Percentiles rank a stretch among this genome's conserved stretches.
phyloP scores from a whole-genome alignment of 495 filamentous ascomycete genomes.

The Neurospora tetraspora region DNA sequence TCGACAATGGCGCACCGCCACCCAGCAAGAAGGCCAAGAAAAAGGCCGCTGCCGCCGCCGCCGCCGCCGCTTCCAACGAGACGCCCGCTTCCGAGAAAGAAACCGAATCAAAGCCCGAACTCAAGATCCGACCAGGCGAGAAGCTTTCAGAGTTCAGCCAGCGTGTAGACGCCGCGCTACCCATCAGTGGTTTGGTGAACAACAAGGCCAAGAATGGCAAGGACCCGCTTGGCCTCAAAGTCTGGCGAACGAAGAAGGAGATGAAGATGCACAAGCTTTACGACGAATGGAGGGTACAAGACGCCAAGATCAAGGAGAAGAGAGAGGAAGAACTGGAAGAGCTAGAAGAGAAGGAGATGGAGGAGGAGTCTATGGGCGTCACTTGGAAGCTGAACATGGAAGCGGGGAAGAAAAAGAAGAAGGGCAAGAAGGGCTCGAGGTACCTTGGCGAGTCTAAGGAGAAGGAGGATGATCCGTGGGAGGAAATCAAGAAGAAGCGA shows the following conservation, averaged over 20 bases:
- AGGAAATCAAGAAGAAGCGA: conserved; percentile 50
- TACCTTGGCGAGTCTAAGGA: conserved; percentile 27
- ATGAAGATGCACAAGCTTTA: conserved; percentile 73
- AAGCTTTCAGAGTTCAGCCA: conserved; percentile 70
- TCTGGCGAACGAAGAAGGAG: conserved; percentile 64
- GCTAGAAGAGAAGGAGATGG: conserved; percentile 55
- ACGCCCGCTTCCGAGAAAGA: conserved; percentile 5
- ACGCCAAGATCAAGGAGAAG: conserved; percentile 43
- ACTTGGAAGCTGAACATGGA: conserved; percentile 43
- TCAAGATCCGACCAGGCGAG: conserved; percentile 74
- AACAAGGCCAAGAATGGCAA: conserved; percentile 37
- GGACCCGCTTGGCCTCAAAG: conserved; percentile 45
- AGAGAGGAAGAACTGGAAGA: conserved; percentile 50
- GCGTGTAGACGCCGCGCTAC: conserved; percentile 78
- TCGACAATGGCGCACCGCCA: conserved; percentile 54
- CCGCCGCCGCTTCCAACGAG: background rate
- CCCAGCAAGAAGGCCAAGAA: conserved; percentile 40
- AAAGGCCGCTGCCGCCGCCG: conserved; percentile 14
- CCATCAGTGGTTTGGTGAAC: conserved; percentile 53
- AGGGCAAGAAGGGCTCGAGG: conserved; percentile 40
- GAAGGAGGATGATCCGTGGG: conserved; percentile 67
- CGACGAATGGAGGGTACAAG: conserved; percentile 66
- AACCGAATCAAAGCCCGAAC: conserved; percentile 7
- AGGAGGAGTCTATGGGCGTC: conserved; percentile 44
- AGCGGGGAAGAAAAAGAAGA: conserved; percentile 37